A percentile compares a stretch with the other conserved stretches of the same genome.
Conservation (phyloP, 495 filamentous ascomycete genomes). For the Pyronema omphalodes region DNA sequence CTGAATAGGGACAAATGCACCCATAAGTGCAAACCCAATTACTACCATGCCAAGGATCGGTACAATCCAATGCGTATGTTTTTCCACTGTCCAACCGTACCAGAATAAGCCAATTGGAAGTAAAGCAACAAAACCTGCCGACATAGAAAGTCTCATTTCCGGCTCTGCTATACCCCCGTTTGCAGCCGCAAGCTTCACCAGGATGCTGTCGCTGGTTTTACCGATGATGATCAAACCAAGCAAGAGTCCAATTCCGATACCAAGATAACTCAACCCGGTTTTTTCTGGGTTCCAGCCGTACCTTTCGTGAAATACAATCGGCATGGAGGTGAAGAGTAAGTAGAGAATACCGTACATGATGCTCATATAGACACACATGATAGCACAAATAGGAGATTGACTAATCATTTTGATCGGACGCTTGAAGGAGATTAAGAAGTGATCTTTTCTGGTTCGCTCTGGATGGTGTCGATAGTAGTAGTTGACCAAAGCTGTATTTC, state of each 20-base stretch:
- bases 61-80: slow-evolving; percentile 34
- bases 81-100: slow-evolving; percentile 31
- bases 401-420: slow-evolving; percentile 35
- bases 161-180: slow-evolving; percentile 35
- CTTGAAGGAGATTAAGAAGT: slow-evolving; percentile 28
- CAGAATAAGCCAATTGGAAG: slow-evolving; percentile 33
- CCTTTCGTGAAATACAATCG: slow-evolving; percentile 35
- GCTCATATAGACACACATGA: slow-evolving; percentile 54
- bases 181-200: slow-evolving; percentile 27
- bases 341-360: slow-evolving; percentile 63
- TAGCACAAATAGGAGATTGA: slow-evolving; percentile 41
- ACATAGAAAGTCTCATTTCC: slow-evolving; percentile 36
- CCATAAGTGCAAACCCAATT: slow-evolving; percentile 35
- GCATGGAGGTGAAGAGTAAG: slow-evolving; percentile 61
- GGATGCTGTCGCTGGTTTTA: slow-evolving; percentile 27
- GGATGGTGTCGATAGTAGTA: slow-evolving; percentile 11
- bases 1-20: slow-evolving; percentile 32
- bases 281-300: slow-evolving; percentile 32
- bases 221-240: slow-evolving; percentile 19
- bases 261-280: slow-evolving; percentile 32
- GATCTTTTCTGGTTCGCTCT: not conserved
- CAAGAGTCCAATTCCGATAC: slow-evolving; percentile 31
- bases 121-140: slow-evolving; percentile 30
- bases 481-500: slow-evolving; percentile 9
- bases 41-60: slow-evolving; percentile 35